Base-by-base conservation (phyloP, 2,329 filamentous ascomycete genomes). In the Aureobasidium uvarum region DNA sequence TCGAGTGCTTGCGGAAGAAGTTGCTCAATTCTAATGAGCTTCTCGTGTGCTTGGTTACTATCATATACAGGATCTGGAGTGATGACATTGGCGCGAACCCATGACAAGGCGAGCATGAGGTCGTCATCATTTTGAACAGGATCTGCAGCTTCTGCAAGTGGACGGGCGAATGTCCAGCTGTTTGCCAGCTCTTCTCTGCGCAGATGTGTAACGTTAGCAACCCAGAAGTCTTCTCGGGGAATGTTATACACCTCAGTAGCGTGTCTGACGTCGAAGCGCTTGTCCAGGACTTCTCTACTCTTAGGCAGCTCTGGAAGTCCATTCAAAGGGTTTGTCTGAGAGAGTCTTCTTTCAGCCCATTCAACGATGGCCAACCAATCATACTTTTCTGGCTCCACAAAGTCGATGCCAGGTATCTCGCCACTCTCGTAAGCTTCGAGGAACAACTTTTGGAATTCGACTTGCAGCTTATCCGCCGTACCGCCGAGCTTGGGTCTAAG, bases 331-430 rank as follows among this genome's bases (percentile, higher is more conserved):
- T 46, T 52, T 28, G 52, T 18, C 14, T 48, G 52, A 20, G 52
- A 33, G 28, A 60, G 62, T 43, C 45, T 36, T 25, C 81, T 79
- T 68, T 85, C 78, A 1, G 87, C 83, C 90, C 90, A 94, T 41
- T 83, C 79, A 54, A 92, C 83, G 6, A 93, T 75, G 5, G 74
- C 75, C 11, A 79, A 76, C 89, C 90, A 92, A 71, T 93, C 87
- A 66, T 91, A 91, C 1, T 82, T 81, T 45, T 83, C 74, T 0
- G 86, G 80, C 52, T 89, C 77, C 59, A 89, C 81, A 68, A 85
- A 90, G 72, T 91, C 80, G 23, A 93, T 79, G 1, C 80, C 74
- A 1, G 86, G 82, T 1, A 93, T 69, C 67, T 88, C 81, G 10
- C 83, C 83, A 1, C 79, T 80, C 68, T 87, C 84, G 69, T 92